Evolutionary conservation across 305 asterid species (phyloP).

Genomic region (Rubia occidens): DNA sequence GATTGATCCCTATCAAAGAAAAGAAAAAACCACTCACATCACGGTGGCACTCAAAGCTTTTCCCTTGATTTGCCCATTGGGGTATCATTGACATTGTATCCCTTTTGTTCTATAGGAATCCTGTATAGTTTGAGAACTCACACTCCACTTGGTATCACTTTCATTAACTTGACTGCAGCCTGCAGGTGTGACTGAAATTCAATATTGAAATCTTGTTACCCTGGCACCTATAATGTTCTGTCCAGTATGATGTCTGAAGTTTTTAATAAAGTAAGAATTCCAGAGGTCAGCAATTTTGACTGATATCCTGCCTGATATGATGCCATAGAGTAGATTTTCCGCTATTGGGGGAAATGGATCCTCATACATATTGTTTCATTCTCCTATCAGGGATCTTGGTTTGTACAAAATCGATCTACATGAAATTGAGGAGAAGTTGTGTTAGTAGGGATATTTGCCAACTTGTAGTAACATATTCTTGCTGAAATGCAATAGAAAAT

Average conservation of each 20-base stretch:
- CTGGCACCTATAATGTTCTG: neutral
- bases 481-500: neutral
- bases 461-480: neutral
- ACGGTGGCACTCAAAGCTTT: neutral
- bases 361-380: neutral
- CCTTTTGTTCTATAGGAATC: neutral
- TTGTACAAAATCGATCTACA: neutral
- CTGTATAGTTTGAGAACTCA: neutral
- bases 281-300: neutral
- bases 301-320: neutral
- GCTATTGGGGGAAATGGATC: neutral
- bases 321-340: neutral
- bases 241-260: neutral
- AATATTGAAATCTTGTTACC: no score
- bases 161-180: neutral
- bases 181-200: no score
- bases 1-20: no score
- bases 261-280: neutral
- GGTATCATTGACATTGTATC: neutral
- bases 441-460: neutral
- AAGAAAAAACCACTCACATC: no score
- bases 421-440: neutral
- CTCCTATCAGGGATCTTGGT: neutral
- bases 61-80: neutral
- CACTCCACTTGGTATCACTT: neutral